These are phyloP conservation scores for Phytophthora rubi DNA, from an alignment of 352 stramenopile genomes.

Conservation along the genomic window DNA sequence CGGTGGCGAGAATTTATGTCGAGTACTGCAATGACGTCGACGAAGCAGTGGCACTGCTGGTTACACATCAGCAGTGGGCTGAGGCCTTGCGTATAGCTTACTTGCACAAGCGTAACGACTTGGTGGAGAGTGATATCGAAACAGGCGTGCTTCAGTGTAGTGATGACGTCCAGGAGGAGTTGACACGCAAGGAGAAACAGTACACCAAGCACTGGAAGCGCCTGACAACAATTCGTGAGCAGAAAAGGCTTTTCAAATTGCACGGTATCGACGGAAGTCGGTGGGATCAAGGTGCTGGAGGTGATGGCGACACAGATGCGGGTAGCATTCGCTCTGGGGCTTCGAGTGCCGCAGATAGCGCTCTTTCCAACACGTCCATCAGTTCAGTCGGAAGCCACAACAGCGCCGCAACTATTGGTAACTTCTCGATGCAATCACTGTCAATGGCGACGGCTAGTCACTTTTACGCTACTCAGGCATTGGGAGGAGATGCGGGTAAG, in stretches of 20 bases:
- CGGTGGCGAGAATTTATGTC: conserved; percentile 65
- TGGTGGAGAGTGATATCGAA: conserved; percentile 81
- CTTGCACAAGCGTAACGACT: conserved; percentile 59
- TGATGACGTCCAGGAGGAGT: conserved; percentile 59
- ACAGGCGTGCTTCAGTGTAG: conserved; percentile 51
- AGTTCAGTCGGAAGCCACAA: conserved; percentile 86
- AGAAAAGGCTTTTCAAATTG: conserved; percentile 81
- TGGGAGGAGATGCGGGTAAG: conserved; percentile 34
- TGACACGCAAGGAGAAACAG: conserved; percentile 43
- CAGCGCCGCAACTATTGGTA: conserved; percentile 64
- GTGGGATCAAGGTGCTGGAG: conserved; percentile 38
- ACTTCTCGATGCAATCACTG: conserved; percentile 71
- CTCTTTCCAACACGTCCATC: conserved; percentile 64
- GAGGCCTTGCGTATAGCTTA: conserved; percentile 66
- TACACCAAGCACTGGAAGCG: conserved; percentile 70
- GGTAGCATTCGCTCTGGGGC: conserved; percentile 52
- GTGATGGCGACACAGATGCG: conserved; percentile 37
- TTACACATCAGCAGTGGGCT: conserved; percentile 61
- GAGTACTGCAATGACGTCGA: conserved; percentile 79
- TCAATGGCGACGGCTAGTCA: conserved; percentile 66
- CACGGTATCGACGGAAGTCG: conserved; percentile 77
- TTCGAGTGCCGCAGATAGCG: conserved; percentile 62
- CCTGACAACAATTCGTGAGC: conserved; percentile 67
- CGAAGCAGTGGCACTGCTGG: conserved; percentile 73
- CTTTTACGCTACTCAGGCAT: conserved; percentile 71